phyloP scores from a whole-genome alignment of 176 grass and related monocot species.

The Aegilops longissima region DNA sequence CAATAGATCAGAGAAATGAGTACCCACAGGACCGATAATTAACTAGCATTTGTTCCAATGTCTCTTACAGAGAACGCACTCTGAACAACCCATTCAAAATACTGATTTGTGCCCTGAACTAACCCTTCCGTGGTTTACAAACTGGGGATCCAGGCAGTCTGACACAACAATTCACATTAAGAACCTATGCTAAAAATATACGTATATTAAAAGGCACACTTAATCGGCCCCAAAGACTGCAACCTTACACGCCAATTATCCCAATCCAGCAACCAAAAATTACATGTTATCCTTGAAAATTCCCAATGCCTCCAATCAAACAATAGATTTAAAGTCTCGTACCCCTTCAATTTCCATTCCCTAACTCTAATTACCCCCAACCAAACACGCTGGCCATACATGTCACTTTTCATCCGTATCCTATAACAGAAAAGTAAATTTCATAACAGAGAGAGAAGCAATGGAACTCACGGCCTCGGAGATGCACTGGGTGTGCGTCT shows the following conservation, averaged over 20 bases:
- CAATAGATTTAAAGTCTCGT: too few species aligned
- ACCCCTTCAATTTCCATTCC: too few species aligned
- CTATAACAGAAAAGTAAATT: background rate
- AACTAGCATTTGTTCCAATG: background rate
- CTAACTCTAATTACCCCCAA: too few species aligned
- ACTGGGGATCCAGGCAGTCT: background rate
- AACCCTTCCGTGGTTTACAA: background rate
- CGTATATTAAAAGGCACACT: background rate
- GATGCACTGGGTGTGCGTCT: slow-evolving; percentile 89
- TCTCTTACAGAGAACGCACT: background rate
- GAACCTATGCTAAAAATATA: background rate
- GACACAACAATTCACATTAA: background rate
- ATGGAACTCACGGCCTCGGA: slow-evolving; percentile 67
- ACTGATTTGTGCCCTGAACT: background rate
- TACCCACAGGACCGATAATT: background rate
- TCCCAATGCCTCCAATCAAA: too few species aligned
- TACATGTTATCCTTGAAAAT: background rate
- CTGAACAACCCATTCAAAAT: background rate
- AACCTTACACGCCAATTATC: background rate
- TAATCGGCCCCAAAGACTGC: background rate
- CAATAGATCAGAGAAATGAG: background rate
- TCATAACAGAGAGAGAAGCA: background rate
- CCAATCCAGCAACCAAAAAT: background rate
- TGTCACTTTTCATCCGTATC: background rate
- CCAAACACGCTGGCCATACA: background rate